These are phyloP conservation scores for Rhodotorula sp. DNA, from an alignment of 1,284 basidiomycete genomes.

Conservation along the genomic window DNA sequence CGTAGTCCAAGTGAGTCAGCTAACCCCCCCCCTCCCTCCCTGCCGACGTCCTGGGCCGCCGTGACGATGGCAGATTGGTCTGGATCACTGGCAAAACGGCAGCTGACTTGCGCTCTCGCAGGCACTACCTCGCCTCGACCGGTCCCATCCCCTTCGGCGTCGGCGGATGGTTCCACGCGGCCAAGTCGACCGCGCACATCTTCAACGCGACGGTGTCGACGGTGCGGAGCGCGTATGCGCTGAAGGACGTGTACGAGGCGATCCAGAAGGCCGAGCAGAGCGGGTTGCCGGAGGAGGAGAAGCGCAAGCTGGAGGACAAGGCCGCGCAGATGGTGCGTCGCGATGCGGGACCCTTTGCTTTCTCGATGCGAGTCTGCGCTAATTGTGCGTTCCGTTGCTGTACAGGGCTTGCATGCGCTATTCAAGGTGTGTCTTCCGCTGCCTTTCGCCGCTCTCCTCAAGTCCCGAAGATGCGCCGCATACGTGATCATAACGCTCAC, in stretches of 20 bases:
- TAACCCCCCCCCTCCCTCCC: too few relatives aligned
- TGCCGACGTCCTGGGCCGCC: too few relatives aligned
- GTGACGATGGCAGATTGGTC: too few relatives aligned
- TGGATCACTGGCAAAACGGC: too few relatives aligned
- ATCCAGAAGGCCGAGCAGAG: slow-evolving; percentile 88
- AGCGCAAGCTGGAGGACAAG: slow-evolving; percentile 87
- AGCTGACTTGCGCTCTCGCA: slow-evolving; percentile 10
- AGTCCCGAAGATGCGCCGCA: too few relatives aligned
- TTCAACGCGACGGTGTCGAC: slow-evolving; percentile 67
- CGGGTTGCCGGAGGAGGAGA: slow-evolving; percentile 76
- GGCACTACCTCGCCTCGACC: slow-evolving; percentile 73
- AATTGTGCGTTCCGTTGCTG: not conserved
- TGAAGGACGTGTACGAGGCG: slow-evolving; percentile 94
- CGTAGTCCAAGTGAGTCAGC: slow-evolving; percentile 3
- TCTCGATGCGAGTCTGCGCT: not conserved
- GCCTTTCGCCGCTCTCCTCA: not conserved
- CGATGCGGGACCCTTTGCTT: not conserved
- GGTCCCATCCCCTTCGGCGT: slow-evolving; percentile 73
- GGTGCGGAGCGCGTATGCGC: slow-evolving; percentile 80
- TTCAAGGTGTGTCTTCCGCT: slow-evolving; percentile 69
- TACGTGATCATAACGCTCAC: not conserved
- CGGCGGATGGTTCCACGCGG: slow-evolving; percentile 90
- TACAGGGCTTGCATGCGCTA: slow-evolving; percentile 70
- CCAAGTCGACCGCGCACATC: slow-evolving; percentile 89
- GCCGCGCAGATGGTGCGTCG: slow-evolving; percentile 80